These are phyloP conservation scores for Jacaranda mimosifolia DNA, from an alignment of 257 asterid species.

Conservation along the genomic window DNA sequence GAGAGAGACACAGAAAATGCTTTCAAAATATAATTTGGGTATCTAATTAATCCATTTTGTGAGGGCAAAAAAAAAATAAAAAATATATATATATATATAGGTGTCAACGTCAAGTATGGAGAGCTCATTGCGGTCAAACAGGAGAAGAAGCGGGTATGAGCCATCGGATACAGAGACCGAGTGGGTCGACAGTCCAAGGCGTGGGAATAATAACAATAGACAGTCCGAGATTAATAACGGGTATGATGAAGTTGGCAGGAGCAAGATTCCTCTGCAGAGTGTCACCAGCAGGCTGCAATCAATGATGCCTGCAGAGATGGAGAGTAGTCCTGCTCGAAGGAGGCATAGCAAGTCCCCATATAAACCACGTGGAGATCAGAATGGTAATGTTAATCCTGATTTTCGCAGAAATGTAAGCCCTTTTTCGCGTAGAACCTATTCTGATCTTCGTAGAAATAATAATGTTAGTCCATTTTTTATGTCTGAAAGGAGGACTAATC, in stretches of 20 bases:
- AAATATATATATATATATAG: too few relatives aligned
- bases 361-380: conserved; percentile 35
- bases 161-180: conserved; percentile 75
- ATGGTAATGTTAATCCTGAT: conserved; percentile 14
- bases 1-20: too few relatives aligned
- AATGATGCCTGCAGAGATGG: conserved; percentile 9
- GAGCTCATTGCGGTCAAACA: conserved; percentile 33
- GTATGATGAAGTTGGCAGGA: conserved; percentile 15
- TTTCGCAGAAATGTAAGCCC: conserved; percentile 16
- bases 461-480: neutral
- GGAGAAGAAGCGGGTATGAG: conserved; percentile 67
- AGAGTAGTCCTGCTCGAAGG: conserved; percentile 41
- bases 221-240: conserved; percentile 45
- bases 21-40: neutral
- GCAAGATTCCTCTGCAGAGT: conserved; percentile 23
- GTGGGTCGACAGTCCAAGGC: conserved; percentile 46
- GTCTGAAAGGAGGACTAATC: conserved; percentile 29
- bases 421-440: conserved; percentile 12
- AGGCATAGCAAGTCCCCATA: conserved; percentile 55
- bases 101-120: conserved; percentile 1
- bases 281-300: conserved; percentile 5
- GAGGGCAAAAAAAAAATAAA: neutral
- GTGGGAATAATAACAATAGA: conserved; percentile 21
- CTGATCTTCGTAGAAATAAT: neutral
- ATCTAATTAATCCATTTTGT: neutral